Evolutionary conservation across 768 basidiomycete genomes (phyloP).

Genomic region (Tricholoma sp.): DNA sequence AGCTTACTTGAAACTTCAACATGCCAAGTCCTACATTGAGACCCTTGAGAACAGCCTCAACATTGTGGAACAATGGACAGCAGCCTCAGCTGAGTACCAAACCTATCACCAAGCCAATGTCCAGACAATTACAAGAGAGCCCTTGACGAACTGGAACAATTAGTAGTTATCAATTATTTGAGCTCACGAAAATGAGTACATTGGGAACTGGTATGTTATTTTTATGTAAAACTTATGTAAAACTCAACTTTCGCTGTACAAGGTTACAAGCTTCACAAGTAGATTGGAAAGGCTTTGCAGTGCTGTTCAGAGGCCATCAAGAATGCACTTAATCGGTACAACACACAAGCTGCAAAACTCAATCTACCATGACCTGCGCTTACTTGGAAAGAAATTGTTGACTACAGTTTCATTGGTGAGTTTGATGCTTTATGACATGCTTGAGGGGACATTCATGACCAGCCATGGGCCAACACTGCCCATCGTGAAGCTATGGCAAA

Average conservation of each 20-base stretch:
- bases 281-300: background rate
- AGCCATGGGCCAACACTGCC: background rate
- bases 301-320: conserved; percentile 6
- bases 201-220: too few species aligned
- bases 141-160: conserved; percentile 16
- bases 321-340: conserved; percentile 17
- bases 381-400: conserved; percentile 22
- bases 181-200: background rate
- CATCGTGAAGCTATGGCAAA: background rate
- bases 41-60: too few species aligned
- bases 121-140: conserved; percentile 8
- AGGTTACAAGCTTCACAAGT: background rate
- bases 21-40: background rate
- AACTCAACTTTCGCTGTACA: too few species aligned
- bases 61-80: too few species aligned
- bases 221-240: too few species aligned
- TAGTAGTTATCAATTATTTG: conserved; percentile 19
- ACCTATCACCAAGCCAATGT: background rate
- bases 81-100: too few species aligned
- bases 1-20: background rate
- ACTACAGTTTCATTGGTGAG: conserved; percentile 2
- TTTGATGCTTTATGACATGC: background rate
- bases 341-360: conserved; percentile 18
- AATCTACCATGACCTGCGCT: conserved; percentile 13
- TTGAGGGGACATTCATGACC: background rate